Percentiles rank a stretch among this genome's conserved stretches.
Conservation (phyloP, 2,329 filamentous ascomycete genomes). For the Blastomyces percursus region DNA sequence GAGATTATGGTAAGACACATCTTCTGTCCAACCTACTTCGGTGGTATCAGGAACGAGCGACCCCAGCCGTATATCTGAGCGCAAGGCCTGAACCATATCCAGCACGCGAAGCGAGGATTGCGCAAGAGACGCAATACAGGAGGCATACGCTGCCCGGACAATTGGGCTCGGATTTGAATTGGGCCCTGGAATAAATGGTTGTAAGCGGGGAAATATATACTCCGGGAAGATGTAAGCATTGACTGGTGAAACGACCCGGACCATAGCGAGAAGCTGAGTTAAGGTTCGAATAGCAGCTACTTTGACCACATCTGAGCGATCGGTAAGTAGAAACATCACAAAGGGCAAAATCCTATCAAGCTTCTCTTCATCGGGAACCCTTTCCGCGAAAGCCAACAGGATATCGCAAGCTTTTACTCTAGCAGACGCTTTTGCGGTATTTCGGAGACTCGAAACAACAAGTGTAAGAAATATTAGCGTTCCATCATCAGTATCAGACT, state of each 20-base stretch:
- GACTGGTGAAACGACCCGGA: constrained; percentile 71
- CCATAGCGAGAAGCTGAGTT: constrained; percentile 76
- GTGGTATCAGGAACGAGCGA: constrained; percentile 62
- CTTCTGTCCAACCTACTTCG: constrained; percentile 60
- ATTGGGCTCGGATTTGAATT: constrained; percentile 52
- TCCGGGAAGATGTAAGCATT: constrained; percentile 58
- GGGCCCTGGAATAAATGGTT: constrained; percentile 45
- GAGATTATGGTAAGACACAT: constrained; percentile 62
- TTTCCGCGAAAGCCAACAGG: constrained; percentile 79
- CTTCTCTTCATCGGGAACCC: constrained; percentile 88
- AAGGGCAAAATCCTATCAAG: constrained; percentile 88
- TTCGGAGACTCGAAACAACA: constrained; percentile 77
- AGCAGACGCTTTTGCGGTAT: constrained; percentile 78
- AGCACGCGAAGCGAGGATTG: constrained; percentile 75
- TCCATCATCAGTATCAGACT: constrained; percentile 66
- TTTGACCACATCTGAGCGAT: constrained; percentile 73
- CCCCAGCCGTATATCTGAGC: constrained; percentile 70
- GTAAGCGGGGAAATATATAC: constrained; percentile 51
- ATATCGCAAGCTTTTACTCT: constrained; percentile 84
- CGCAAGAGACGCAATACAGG: constrained; percentile 79
- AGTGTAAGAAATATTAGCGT: constrained; percentile 86
- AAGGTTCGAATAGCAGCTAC: constrained; percentile 76
- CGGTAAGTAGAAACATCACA: constrained; percentile 68
- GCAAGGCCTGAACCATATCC: constrained; percentile 79
- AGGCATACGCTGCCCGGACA: constrained; percentile 83